Evolutionary conservation across 2,329 filamentous ascomycete species (phyloP).

Genomic region (Ceratocystis huliohia): DNA sequence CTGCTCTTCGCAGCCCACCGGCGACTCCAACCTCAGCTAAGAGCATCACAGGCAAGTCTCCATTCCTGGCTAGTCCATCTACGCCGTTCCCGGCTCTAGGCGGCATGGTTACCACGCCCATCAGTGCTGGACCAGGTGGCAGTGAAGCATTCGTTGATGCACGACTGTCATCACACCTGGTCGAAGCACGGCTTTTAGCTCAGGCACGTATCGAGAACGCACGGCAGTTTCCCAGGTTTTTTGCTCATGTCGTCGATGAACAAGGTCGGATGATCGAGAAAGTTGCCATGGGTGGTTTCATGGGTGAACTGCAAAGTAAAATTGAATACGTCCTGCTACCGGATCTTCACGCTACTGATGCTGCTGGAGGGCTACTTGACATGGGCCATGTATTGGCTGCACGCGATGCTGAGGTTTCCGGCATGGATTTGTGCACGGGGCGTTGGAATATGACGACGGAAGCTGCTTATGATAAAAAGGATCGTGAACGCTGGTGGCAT

Average conservation of each 20-base stretch:
- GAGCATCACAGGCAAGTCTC: conserved; percentile 14
- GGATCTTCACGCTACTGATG: conserved; percentile 43
- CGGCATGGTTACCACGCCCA: conserved; percentile 23
- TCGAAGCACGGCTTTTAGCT: conserved; percentile 46
- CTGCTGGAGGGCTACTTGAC: conserved; percentile 43
- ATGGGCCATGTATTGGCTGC: conserved; percentile 39
- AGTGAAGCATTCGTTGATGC: conserved; percentile 25
- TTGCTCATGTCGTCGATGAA: conserved; percentile 45
- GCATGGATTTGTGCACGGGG: conserved; percentile 34
- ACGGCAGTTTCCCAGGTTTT: conserved; percentile 40
- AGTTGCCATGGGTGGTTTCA: conserved; percentile 45
- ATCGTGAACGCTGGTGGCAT: conserved; percentile 40
- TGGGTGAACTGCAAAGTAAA: conserved; percentile 46
- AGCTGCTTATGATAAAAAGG: conserved; percentile 32
- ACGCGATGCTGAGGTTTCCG: conserved; percentile 34
- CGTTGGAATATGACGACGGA: conserved; percentile 33
- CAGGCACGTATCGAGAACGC: conserved; percentile 52
- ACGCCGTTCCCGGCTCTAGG: conserved; percentile 3
- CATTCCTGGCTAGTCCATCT: conserved; percentile 22
- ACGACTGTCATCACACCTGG: conserved; percentile 31
- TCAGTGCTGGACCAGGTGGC: conserved; percentile 21
- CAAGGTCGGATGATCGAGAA: conserved; percentile 39
- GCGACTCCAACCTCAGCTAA: conserved; percentile 13
- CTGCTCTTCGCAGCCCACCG: conserved; percentile 23
- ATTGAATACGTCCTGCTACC: conserved; percentile 50